Conservation (phyloP, 2,329 filamentous ascomycete genomes). For the Alternaria tenuissima region DNA sequence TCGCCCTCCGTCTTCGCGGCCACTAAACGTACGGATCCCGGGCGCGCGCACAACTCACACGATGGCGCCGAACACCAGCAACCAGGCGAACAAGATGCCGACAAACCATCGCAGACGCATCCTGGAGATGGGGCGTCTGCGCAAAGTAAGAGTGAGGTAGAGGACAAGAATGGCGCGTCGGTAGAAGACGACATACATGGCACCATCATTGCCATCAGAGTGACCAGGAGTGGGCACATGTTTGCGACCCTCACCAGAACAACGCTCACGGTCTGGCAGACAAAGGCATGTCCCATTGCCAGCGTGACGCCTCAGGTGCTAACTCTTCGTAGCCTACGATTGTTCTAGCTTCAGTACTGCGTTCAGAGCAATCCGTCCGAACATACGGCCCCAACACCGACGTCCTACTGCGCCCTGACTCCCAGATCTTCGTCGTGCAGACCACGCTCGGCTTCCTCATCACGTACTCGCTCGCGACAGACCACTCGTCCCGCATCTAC, state of each 20-base stretch:
- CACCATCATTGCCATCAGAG: conserved; percentile 77
- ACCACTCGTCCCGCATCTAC: conserved; percentile 83
- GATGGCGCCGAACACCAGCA: conserved; percentile 57
- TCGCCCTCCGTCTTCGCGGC: conserved; percentile 84
- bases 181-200: conserved; percentile 57
- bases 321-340: conserved; percentile 75
- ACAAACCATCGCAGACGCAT: conserved; percentile 19
- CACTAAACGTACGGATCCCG: conserved; percentile 68
- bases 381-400: conserved; percentile 87
- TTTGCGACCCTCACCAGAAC: conserved; percentile 89
- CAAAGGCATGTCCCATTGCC: conserved; percentile 70
- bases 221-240: conserved; percentile 79
- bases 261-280: conserved; percentile 95
- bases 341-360: conserved; percentile 82
- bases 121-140: conserved; percentile 21
- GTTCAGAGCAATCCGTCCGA: conserved; percentile 79
- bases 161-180: conserved; percentile 23
- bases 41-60: conserved; percentile 67
- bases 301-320: conserved; percentile 23
- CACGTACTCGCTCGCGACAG: conserved; percentile 89
- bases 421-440: conserved; percentile 88
- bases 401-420: conserved; percentile 87
- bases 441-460: conserved; percentile 88
- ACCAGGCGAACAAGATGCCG: conserved; percentile 30
- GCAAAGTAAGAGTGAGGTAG: conserved; percentile 12